Base-by-base conservation (phyloP, 1,139 yeast genomes). In the Diutina ranongensis region DNA sequence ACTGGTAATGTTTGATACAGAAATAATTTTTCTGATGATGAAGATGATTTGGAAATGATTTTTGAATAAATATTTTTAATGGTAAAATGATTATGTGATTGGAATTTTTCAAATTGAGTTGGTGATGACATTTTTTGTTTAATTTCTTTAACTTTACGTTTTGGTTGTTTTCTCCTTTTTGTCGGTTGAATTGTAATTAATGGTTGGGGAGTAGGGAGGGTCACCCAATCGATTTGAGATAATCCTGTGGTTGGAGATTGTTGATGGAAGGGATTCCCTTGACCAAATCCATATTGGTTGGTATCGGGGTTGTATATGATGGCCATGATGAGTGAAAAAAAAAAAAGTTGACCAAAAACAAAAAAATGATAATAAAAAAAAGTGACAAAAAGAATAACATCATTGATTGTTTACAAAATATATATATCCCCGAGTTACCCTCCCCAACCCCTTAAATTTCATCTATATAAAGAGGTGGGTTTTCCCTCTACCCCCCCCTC, bases 1-100 rank as follows among this genome's bases (percentile, higher is more conserved):
- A 75, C 59, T 1, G 75, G 62, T 4, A 70, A 63, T 49, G 70
- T 75, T 44, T 65, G 64, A 49, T 64, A 68, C 49, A 68, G 72
- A 45, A 67, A 54, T n/a, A 66, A 48, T 48, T 64, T 65, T 36
- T 51, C 52, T 42, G 65, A 68, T 3, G 16, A n/a, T 10, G 28
- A 31, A 10, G 28, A n/a, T 3, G 35, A 16, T 15, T 32, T n/a
- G 20, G 31, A 31, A n/a, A 38, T 32, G 20, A 38, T 38, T n/a
- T 21, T n/a, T 10, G 10, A 5, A n/a, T 38, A 38, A n/a, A 10
- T 15, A 12, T 10, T 18, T 10, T 38, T 38, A 12, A 38, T 38
- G 42, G 42, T 38, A n/a, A 38, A 38, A 4, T 15, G 31, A 25
- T 25, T 38, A 16, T 10, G 28, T n/a, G 8, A 3, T 16, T 38